These are phyloP conservation scores for Fraxinus pennsylvanica DNA, from an alignment of 257 asterid species.

Conservation along the genomic window DNA sequence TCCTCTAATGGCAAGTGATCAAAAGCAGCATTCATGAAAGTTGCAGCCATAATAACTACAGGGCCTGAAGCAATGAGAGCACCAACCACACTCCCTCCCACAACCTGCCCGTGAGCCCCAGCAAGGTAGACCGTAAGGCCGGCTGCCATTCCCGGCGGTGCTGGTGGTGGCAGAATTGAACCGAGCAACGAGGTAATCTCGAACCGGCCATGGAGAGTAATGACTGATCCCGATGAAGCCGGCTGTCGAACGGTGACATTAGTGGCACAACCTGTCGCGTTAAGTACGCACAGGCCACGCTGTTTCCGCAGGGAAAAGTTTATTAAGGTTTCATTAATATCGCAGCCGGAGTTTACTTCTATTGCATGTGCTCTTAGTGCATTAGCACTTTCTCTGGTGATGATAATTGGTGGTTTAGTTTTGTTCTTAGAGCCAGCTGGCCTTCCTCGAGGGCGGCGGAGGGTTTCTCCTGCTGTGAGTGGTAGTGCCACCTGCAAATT, in stretches of 20 bases:
- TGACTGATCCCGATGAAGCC: slow-evolving; percentile 63
- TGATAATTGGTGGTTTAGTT: slow-evolving; percentile 93
- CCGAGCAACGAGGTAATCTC: slow-evolving; percentile 78
- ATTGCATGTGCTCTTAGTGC: slow-evolving; percentile 80
- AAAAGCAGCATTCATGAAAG: slow-evolving; percentile 75
- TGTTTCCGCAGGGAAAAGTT: slow-evolving; percentile 65
- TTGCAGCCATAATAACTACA: slow-evolving; percentile 89
- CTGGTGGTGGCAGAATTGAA: slow-evolving; percentile 85
- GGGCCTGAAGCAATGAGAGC: slow-evolving; percentile 87
- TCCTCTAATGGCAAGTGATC: slow-evolving; percentile 79
- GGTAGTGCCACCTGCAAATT: slow-evolving; percentile 27
- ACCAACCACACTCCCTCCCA: slow-evolving; percentile 84
- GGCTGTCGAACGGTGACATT: slow-evolving; percentile 83
- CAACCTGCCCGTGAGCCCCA: slow-evolving; percentile 87
- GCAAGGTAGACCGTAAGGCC: slow-evolving; percentile 78
- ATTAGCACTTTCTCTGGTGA: slow-evolving; percentile 81
- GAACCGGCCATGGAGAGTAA: slow-evolving; percentile 78
- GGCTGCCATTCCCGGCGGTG: slow-evolving; percentile 63
- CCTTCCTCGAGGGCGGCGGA: slow-evolving; percentile 76
- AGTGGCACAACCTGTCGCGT: slow-evolving; percentile 83
- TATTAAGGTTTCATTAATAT: slow-evolving; percentile 54
- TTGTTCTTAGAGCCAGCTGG: slow-evolving; percentile 94
- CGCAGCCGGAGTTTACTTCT: slow-evolving; percentile 76
- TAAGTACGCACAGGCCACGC: slow-evolving; percentile 71
- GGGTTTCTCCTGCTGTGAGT: slow-evolving; percentile 30